Evolutionary conservation across 129 eudicot species (phyloP), one percentile per base, ranked within the genome.

Genomic region (Saussurea involucrata): DNA sequence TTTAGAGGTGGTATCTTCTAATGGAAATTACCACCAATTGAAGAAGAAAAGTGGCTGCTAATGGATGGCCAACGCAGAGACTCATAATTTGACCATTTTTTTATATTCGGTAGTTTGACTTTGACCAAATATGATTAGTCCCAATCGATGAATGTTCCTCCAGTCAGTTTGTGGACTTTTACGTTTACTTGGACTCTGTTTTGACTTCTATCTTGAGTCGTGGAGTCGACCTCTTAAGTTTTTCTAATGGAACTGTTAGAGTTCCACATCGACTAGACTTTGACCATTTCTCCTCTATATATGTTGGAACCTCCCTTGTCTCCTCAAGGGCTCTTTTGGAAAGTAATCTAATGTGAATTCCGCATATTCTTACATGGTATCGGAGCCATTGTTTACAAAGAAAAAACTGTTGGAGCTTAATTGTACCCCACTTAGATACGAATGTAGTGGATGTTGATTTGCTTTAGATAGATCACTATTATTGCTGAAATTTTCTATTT

Each of bases 61-160:
- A 78, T 72, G 81, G 76, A 72, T 79, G 87, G 83, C 69, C 79
- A 40, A 73, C 71, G 60, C 44, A 74, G 2, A 32, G 46, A 78
- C 82, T 81, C 88, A 72, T 80, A 78, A 4, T 81, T 61, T 86
- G 83, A 74, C 77, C 66, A 79, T 15, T n/a, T 49, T 49, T 12
- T 49, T 49, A 8, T 12, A 49, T 49, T 49, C 17, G 22, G 61
- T 80, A 78, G 6, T 83, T 61, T 86, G 72, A 71, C 83, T 83
- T 61, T 86, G 72, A 71, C 83, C 82, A 71, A 63, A 68, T 76
- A 66, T 46, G 6, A 70, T 58, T 66, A 78, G 60, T 61, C 34
- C 21, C 44, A 24, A 81, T 22, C 49, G 25, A 76, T 46, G 21
- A 11, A 36, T 67, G 71, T 53, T 44, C 85, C 76, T 71, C 71